Evolutionary conservation across 2,329 filamentous ascomycete genomes (phyloP).

Genomic region (Diaporthe humulicola): DNA sequence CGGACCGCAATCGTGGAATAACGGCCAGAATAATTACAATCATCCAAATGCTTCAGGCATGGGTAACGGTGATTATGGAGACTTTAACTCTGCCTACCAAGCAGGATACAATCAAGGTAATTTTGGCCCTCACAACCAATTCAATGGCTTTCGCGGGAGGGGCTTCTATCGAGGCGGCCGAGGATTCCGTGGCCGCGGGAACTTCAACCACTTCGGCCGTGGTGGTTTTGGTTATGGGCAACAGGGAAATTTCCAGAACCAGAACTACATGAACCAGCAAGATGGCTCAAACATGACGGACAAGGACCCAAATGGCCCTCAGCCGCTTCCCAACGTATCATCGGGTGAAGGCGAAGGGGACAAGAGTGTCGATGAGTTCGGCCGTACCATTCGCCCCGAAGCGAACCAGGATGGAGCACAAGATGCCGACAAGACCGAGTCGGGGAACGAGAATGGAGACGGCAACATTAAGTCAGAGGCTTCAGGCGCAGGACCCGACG

Average conservation of each 20-base stretch:
- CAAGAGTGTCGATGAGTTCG: slow-evolving; percentile 49
- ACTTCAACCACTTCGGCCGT: slow-evolving; percentile 60
- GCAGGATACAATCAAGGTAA: slow-evolving; percentile 88
- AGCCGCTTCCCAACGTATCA: slow-evolving; percentile 31
- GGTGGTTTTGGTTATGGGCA: slow-evolving; percentile 64
- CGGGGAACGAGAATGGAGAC: slow-evolving; percentile 26
- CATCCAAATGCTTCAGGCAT: slow-evolving; percentile 86
- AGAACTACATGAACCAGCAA: slow-evolving; percentile 45
- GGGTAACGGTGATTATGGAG: slow-evolving; percentile 84
- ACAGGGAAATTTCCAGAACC: slow-evolving; percentile 47
- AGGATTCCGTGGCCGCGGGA: slow-evolving; percentile 63
- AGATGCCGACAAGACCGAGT: slow-evolving; percentile 38
- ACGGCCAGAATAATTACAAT: slow-evolving; percentile 91
- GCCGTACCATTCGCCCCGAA: slow-evolving; percentile 46
- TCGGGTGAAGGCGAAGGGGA: slow-evolving; percentile 36
- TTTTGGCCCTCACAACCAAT: slow-evolving; percentile 81
- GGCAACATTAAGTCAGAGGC: slow-evolving; percentile 21
- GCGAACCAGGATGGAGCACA: slow-evolving; percentile 24
- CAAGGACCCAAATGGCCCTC: slow-evolving; percentile 32
- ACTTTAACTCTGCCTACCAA: slow-evolving; percentile 82
- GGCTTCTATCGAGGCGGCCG: slow-evolving; percentile 76
- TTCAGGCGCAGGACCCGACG: slow-evolving; percentile 19
- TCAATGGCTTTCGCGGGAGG: slow-evolving; percentile 82
- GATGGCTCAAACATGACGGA: slow-evolving; percentile 41
- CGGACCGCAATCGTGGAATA: slow-evolving; percentile 85